Evolutionary conservation across 192 early-diverging fungal genomes (phyloP).

Genomic region (Backusella luteola): DNA sequence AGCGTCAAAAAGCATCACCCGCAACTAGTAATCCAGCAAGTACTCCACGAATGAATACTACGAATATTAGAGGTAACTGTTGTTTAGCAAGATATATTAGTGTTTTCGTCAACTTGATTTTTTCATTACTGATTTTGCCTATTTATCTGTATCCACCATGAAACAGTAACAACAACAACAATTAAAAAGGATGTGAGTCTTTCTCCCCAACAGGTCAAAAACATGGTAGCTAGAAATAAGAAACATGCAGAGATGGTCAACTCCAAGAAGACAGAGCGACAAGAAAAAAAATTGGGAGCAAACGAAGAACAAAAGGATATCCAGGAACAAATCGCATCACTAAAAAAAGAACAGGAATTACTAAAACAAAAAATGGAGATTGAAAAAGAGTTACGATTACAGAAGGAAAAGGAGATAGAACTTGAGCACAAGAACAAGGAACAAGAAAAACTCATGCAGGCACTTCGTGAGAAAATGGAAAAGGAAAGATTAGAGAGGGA

Average conservation of each 20-base stretch:
- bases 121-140: too few relatives aligned
- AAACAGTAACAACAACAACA: neutral
- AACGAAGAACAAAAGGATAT: neutral
- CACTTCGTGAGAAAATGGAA: neutral
- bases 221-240: neutral
- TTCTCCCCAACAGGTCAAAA: neutral
- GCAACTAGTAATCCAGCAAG: neutral
- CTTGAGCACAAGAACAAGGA: neutral
- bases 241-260: neutral
- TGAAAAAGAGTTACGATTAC: neutral
- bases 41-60: neutral
- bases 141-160: neutral
- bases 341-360: neutral
- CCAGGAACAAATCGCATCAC: neutral
- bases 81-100: neutral
- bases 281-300: neutral
- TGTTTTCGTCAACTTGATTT: neutral
- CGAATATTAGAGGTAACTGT: neutral
- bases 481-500: neutral
- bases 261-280: neutral
- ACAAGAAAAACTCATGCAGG: neutral
- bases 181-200: neutral
- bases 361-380: neutral
- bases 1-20: neutral
- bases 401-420: neutral